Conservation (phyloP, 2,329 filamentous ascomycete genomes). For the Fusarium longipes region DNA sequence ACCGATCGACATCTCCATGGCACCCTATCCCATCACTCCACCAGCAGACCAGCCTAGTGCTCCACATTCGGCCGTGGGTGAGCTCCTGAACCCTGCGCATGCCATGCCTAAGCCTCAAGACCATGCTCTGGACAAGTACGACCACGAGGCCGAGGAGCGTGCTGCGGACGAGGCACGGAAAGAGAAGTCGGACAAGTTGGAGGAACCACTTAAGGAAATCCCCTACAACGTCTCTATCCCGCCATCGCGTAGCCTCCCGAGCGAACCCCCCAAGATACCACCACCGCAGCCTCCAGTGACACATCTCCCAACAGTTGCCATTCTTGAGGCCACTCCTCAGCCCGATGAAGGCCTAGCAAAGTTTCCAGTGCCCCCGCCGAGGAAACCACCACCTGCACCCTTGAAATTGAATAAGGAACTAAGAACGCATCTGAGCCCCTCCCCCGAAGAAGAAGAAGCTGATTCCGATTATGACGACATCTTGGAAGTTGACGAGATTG, state of each 20-base stretch:
- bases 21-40: constrained; percentile 73
- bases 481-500: constrained; percentile 74
- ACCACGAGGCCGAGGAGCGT: constrained; percentile 65
- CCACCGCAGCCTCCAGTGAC: constrained; percentile 62
- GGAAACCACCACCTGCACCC: constrained; percentile 88
- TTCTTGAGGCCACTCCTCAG: constrained; percentile 58
- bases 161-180: constrained; percentile 59
- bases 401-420: constrained; percentile 68
- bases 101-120: constrained; percentile 71
- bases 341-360: constrained; percentile 59
- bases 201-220: constrained; percentile 57
- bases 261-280: constrained; percentile 62
- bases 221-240: constrained; percentile 64
- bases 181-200: constrained; percentile 57
- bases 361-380: constrained; percentile 70
- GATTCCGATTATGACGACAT: constrained; percentile 88
- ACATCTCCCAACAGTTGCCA: constrained; percentile 53
- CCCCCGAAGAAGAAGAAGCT: constrained; percentile 69
- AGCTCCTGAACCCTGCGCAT: constrained; percentile 66
- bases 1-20: constrained; percentile 68
- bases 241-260: constrained; percentile 66
- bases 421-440: constrained; percentile 37
- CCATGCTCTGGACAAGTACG: constrained; percentile 67
- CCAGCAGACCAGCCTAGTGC: constrained; percentile 63
- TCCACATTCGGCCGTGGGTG: constrained; percentile 58